Base-by-base conservation (phyloP, 2,329 filamentous ascomycete species). In the Aspergillus vadensis region DNA sequence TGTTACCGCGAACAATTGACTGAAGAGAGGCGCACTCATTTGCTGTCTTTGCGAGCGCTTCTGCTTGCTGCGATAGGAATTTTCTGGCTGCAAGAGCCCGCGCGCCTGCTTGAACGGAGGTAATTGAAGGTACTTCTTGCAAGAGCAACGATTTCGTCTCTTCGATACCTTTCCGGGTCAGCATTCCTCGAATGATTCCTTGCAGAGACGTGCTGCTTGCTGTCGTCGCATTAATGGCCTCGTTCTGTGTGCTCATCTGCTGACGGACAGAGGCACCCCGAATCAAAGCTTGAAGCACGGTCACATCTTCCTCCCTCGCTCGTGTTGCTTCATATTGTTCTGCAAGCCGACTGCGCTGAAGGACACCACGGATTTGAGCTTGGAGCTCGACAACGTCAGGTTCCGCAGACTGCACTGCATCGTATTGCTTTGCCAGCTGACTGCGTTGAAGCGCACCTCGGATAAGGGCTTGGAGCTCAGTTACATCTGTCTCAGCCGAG, bases 221-320 rank as follows among this genome's bases (percentile, higher is more conserved):
- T 53, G 83, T 77, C 17, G 82, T 80, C 57, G 88, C 76, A 50
- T 82, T 81, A 25, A 81, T 75, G 15, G 72, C 64, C 2, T 64
- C 63, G 12, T 67, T 66, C 44, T 77, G 71, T 5, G 65, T 63
- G 51, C 50, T 65, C 59, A 76, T 65, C 23, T 74, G 63, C 62
- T 78, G 81, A 68, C 91, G 83, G 64, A 87, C 74, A 60, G 91
- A 75, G 77, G 86, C 84, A 68, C 90, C 91, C 61, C 90, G 84
- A 66, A 87, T 83, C 43, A 85, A 84, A 58, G 88, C 86, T 77
- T 92, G 90, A 47, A 92, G 80, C 50, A 80, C 77, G 61, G 81
- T 77, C 41, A 90, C 82, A 55, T 83, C 79, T 32, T 80, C 80
- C 65, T 83, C 77, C 56, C 81, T 77, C 65, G 81, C 74, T 30